Conservation (phyloP, 768 basidiomycete species). For the Suillus plorans region DNA sequence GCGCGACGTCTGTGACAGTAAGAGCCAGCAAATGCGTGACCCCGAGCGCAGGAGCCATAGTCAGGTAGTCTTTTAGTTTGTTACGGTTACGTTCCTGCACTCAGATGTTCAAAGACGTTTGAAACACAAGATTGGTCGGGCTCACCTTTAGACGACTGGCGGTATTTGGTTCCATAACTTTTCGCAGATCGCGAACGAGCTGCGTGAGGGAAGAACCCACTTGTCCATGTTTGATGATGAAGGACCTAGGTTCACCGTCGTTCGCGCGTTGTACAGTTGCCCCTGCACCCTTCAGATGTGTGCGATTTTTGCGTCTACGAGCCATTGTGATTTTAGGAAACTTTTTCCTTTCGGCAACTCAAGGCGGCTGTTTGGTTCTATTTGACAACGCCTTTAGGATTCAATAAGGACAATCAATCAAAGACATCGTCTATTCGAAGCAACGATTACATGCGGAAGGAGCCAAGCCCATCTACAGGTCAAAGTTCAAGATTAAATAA, state of each 20-base stretch:
- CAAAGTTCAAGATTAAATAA: constrained; percentile 8
- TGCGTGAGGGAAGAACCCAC: constrained; percentile 86
- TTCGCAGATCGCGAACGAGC: constrained; percentile 89
- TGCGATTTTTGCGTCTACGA: constrained; percentile 75
- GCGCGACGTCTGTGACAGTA: constrained; percentile 82
- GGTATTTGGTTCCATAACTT: constrained; percentile 98
- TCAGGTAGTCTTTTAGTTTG: constrained; percentile 91
- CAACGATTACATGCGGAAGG: constrained; percentile 9
- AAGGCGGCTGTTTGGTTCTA: constrained; percentile 23
- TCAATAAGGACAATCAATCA: constrained; percentile 7
- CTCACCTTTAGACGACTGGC: constrained; percentile 84
- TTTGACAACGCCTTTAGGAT: constrained; percentile 16
- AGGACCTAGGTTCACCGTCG: constrained; percentile 74
- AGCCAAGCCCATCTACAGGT: constrained; percentile 13
- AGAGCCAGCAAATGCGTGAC: constrained; percentile 94
- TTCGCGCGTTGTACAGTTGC: constrained; percentile 31
- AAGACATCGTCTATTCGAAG: background rate
- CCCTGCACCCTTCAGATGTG: constrained; percentile 67
- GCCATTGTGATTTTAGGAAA: constrained; percentile 47
- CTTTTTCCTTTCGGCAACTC: background rate
- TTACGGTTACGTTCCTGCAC: constrained; percentile 84
- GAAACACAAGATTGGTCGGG: background rate
- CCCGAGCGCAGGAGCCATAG: constrained; percentile 85
- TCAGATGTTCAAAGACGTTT: constrained; percentile 10
- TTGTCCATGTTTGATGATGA: constrained; percentile 94